Evolutionary conservation across 140 eudicot species (phyloP), one percentile per base, ranked within the genome.

Genomic region (Flaveria floridana): DNA sequence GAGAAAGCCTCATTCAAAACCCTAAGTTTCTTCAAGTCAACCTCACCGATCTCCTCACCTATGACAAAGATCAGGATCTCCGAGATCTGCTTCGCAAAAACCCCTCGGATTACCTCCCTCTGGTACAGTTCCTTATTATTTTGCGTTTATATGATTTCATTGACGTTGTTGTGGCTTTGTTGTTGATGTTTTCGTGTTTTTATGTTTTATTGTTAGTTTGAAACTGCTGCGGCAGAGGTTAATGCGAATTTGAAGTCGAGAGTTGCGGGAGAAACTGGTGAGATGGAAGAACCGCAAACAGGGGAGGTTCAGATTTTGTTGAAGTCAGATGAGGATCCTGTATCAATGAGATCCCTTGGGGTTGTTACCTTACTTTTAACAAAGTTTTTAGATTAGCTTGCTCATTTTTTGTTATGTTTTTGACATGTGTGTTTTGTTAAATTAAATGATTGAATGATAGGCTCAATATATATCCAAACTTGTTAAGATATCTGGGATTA

Each of bases 381-480:
- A 0, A 34, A 34, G 1, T 2, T 19, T 0, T 6, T 34, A 8
- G 11, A 4, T 57, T 57, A 5, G n/a, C 23, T 67, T 25, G 2
- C 42, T 57, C 37, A 10, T 7, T 1, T 30, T 18, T 7, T 3
- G 9, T 52, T 74, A 21, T 19, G 59, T 3, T 72, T 72, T 21
- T 8, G 21, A 57, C 37, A 26, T 3, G 59, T 23, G 56, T 56
- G 56, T 1, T 25, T 73, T 11, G 28, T 25, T 5, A 21, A 30
- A 15, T 3, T 18, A 1, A 21, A 21, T 15, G 37, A 4, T 66
- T 55, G 7, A 34, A 51, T n/a, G 10, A 51, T 51, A 94, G 99
- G 99, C 99, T 63, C 99, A 91, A 81, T 91, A 88, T 50, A 95
- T 95, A 71, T 95, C 99, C n/a, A 95, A 91, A 70, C 79, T 95